Percentiles rank a stretch among this genome's conserved stretches.
Conservation (phyloP, 352 stramenopile genomes). For the Pythium chondricola region DNA sequence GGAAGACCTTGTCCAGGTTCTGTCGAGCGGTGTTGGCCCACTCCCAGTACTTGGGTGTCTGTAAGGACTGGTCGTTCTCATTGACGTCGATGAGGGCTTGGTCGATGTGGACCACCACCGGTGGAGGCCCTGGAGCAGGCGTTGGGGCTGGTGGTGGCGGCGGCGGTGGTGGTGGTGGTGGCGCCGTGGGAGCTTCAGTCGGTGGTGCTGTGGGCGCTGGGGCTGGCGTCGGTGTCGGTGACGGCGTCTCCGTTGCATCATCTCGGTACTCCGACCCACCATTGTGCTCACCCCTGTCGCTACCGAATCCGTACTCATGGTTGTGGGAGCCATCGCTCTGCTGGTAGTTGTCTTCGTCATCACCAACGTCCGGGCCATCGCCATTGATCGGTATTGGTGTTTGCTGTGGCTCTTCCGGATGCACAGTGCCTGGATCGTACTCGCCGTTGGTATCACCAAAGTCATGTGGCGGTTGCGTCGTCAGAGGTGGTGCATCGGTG, state of each 20-base stretch:
- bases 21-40: neutral
- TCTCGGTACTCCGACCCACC: neutral
- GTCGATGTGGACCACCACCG: neutral
- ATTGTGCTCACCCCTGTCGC: neutral
- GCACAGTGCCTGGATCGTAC: conserved; percentile 1
- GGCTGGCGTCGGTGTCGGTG: neutral
- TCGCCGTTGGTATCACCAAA: neutral
- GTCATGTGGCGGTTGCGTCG: neutral
- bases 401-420: neutral
- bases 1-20: conserved; percentile 1
- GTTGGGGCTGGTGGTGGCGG: neutral
- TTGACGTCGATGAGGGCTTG: neutral
- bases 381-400: neutral
- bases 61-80: conserved; percentile 2
- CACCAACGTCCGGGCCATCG: neutral
- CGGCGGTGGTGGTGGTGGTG: neutral
- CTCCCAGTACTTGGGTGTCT: conserved; percentile 6
- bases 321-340: neutral
- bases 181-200: neutral
- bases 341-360: neutral
- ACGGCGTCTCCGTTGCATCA: neutral
- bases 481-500: neutral
- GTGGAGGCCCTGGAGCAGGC: neutral
- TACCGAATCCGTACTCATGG: too few species aligned
- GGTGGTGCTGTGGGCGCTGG: neutral